A percentile compares a stretch with the other conserved stretches of the same genome.
phyloP scores from a whole-genome alignment of 2,329 filamentous ascomycete species.

The Myriosclerotinia curreyana region DNA sequence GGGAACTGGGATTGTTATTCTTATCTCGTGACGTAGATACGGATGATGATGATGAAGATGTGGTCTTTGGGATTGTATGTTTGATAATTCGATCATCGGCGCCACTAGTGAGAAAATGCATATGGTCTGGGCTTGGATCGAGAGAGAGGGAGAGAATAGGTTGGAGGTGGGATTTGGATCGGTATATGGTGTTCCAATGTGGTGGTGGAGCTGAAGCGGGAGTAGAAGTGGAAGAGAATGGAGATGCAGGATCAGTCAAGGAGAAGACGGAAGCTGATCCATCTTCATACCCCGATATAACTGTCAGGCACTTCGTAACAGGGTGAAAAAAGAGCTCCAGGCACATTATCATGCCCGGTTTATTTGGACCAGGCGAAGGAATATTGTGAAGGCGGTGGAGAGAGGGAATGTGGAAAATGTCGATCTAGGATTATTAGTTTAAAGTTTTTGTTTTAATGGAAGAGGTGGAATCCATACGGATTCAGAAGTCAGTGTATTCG shows the following conservation, averaged over 20 bases:
- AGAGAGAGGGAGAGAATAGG: slow-evolving; percentile 75
- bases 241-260: neutral
- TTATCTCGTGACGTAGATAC: too few species aligned
- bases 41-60: slow-evolving; percentile 30
- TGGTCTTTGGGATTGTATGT: slow-evolving; percentile 58
- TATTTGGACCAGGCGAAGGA: slow-evolving; percentile 44
- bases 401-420: slow-evolving; percentile 78
- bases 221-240: neutral
- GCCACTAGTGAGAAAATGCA: slow-evolving; percentile 72
- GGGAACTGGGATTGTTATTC: too few species aligned
- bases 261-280: slow-evolving; percentile 67
- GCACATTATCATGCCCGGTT: slow-evolving; percentile 86
- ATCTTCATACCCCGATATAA: slow-evolving; percentile 81
- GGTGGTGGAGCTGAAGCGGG: neutral
- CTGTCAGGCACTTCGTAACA: slow-evolving; percentile 48
- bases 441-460: slow-evolving; percentile 26
- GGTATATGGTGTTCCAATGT: slow-evolving; percentile 50
- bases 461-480: slow-evolving; percentile 49
- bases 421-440: slow-evolving; percentile 51
- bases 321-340: slow-evolving; percentile 57
- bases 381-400: slow-evolving; percentile 64
- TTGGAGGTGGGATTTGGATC: slow-evolving; percentile 66
- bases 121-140: slow-evolving; percentile 47
- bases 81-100: slow-evolving; percentile 78
- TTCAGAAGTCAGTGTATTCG: slow-evolving; percentile 71